A percentile compares a stretch with the other conserved stretches of the same genome.
Conservation (phyloP, 1,139 yeast genomes). For the Nadsonia starkeyi-henricii region DNA sequence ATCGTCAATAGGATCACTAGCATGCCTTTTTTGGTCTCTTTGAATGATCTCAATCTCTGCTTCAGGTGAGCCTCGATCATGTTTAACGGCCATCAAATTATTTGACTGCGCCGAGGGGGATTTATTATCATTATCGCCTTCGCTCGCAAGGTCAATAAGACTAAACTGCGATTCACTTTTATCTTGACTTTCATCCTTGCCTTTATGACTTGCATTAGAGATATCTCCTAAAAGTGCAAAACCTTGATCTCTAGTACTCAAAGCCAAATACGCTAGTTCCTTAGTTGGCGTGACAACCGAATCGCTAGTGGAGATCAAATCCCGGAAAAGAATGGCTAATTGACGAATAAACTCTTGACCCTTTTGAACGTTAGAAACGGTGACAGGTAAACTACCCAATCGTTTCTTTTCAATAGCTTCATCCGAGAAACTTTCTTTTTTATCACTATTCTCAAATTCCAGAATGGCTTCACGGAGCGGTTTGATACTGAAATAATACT, state of each 20-base stretch:
- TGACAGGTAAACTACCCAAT: constrained; percentile 78
- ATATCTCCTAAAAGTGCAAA: not conserved
- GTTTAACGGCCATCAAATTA: not conserved
- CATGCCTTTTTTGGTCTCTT: not conserved
- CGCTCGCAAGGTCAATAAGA: not conserved
- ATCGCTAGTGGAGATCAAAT: constrained; percentile 48
- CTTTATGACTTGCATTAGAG: not conserved
- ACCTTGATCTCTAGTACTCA: constrained; percentile 18
- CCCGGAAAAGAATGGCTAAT: constrained; percentile 50
- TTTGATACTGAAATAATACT: constrained; percentile 72
- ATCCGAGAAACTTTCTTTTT: constrained; percentile 15
- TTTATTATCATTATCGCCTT: not conserved
- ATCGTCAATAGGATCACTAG: not conserved
- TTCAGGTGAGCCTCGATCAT: not conserved
- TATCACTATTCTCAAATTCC: constrained; percentile 30
- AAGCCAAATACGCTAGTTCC: constrained; percentile 78
- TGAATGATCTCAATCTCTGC: not conserved
- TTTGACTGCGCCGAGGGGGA: not conserved
- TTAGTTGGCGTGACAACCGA: constrained; percentile 69
- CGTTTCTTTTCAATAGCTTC: constrained; percentile 26
- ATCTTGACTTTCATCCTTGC: not conserved
- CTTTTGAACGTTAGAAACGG: constrained; percentile 56
- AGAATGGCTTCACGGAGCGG: constrained; percentile 64
- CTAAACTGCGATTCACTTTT: not conserved
- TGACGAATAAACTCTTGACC: constrained; percentile 71